A percentile compares a stretch with the other conserved stretches of the same genome.
Evolutionary conservation across 2,329 filamentous ascomycete genomes (phyloP).

Genomic region (Fusarium sp.): DNA sequence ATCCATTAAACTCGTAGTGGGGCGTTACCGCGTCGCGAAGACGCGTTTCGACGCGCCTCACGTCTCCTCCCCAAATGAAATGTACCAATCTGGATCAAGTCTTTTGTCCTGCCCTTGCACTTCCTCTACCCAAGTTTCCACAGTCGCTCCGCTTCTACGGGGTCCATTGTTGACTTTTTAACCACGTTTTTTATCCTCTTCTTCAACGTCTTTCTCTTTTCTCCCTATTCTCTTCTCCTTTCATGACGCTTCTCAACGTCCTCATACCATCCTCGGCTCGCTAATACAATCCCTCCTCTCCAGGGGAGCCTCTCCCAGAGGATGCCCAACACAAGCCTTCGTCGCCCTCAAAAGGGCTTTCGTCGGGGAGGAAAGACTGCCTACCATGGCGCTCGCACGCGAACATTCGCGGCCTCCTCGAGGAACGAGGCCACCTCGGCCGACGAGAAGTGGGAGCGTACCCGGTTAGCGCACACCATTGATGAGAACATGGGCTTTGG

Average conservation of each 20-base stretch:
- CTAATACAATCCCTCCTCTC: constrained; percentile 35
- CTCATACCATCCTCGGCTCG: constrained; percentile 27
- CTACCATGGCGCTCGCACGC: constrained; percentile 77
- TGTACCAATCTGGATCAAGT: constrained; percentile 44
- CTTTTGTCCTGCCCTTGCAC: constrained; percentile 33
- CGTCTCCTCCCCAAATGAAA: constrained; percentile 15
- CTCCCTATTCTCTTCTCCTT: constrained; percentile 1
- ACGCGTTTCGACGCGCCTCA: constrained; percentile 51
- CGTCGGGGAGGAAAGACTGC: constrained; percentile 76
- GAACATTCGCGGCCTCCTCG: constrained; percentile 83
- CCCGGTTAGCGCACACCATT: constrained; percentile 84
- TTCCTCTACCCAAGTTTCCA: constrained; percentile 28
- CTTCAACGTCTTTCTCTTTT: constrained; percentile 8
- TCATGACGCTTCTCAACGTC: constrained; percentile 30
- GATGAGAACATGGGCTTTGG: constrained; percentile 96
- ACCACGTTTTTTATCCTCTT: constrained; percentile 12
- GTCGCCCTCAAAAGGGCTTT: constrained; percentile 73
- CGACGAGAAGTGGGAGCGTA: constrained; percentile 92
- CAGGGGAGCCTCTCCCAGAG: constrained; percentile 25
- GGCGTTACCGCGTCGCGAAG: constrained; percentile 43
- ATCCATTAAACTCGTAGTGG: constrained; percentile 50
- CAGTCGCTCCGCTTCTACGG: constrained; percentile 32
- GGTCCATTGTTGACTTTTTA: constrained; percentile 37
- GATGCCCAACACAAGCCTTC: constrained; percentile 72
- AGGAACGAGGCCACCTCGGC: constrained; percentile 88